Conservation (phyloP, 306 rosid genomes). For the Glycyrrhiza uralensis region DNA sequence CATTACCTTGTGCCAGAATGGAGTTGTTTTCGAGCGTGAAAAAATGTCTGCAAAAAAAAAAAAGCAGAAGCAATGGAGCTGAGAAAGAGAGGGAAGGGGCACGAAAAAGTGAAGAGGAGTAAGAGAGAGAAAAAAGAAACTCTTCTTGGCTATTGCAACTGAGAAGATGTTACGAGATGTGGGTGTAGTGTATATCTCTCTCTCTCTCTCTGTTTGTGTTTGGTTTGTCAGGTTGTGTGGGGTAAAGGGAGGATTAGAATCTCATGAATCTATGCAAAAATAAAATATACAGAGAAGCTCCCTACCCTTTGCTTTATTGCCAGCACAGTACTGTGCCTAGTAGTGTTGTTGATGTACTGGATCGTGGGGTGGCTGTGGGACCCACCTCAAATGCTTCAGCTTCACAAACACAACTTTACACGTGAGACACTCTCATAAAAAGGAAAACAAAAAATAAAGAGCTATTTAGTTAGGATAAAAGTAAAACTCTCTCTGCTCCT, state of each 20-base stretch:
- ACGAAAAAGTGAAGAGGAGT: not conserved
- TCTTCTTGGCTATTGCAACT: not conserved
- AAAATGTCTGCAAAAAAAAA: not conserved
- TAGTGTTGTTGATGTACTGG: not conserved
- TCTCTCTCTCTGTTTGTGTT: not conserved
- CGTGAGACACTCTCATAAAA: too few species aligned
- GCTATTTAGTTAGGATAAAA: too few species aligned
- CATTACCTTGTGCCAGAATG: not conserved
- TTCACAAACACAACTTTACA: too few species aligned
- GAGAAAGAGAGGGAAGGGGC: not conserved
- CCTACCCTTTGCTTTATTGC: not conserved
- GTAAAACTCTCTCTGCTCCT: too few species aligned
- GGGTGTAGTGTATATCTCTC: not conserved
- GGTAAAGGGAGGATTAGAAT: constrained; percentile 60
- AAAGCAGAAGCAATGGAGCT: not conserved
- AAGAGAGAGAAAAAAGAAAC: not conserved
- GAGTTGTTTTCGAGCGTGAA: not conserved
- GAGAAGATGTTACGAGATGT: not conserved
- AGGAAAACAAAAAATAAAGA: too few species aligned
- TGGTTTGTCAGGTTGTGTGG: constrained; percentile 33
- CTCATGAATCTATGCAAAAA: constrained; percentile 61
- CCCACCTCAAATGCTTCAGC: too few species aligned
- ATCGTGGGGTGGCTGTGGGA: not conserved
- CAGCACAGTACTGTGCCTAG: not conserved
- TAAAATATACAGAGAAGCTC: constrained; percentile 35